These are phyloP conservation scores for Mycena filopes DNA, from an alignment of 768 basidiomycete species.

Conservation along the genomic window DNA sequence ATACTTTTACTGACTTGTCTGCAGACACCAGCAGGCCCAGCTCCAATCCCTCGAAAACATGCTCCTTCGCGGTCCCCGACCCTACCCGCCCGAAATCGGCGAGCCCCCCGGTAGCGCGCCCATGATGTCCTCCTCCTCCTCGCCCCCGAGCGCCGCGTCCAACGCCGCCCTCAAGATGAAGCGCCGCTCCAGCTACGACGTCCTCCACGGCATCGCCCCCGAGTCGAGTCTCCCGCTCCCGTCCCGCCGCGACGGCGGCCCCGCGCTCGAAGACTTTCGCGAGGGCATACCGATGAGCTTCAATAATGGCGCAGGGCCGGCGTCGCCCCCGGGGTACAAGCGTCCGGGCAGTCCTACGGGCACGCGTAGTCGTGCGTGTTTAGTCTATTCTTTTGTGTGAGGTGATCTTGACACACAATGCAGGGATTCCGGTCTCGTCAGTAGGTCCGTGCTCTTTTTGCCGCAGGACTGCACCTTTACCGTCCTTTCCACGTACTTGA, in stretches of 20 bases:
- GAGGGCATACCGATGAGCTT: slow-evolving; percentile 80
- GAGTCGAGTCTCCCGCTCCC: slow-evolving; percentile 82
- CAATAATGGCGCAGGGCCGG: slow-evolving; percentile 42
- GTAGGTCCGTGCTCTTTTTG: slow-evolving; percentile 66
- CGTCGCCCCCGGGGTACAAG: slow-evolving; percentile 53
- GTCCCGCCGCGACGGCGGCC: slow-evolving; percentile 63
- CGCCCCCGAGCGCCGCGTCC: slow-evolving; percentile 45
- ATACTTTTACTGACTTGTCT: too few species aligned
- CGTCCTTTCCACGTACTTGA: too few species aligned
- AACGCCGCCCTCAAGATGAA: slow-evolving; percentile 52
- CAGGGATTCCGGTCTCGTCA: slow-evolving; percentile 81
- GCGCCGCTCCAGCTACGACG: slow-evolving; percentile 78
- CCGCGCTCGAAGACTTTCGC: slow-evolving; percentile 66
- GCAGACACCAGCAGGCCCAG: slow-evolving; percentile 83
- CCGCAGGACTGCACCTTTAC: too few species aligned
- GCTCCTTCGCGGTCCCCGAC: slow-evolving; percentile 74
- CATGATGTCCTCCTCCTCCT: slow-evolving; percentile 35
- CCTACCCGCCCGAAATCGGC: slow-evolving; percentile 55
- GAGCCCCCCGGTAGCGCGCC: slow-evolving; percentile 50
- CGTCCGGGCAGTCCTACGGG: slow-evolving; percentile 79
- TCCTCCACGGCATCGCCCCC: slow-evolving; percentile 75
- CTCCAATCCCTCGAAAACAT: slow-evolving; percentile 75
- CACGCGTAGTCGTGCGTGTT: slow-evolving; percentile 79
- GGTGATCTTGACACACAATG: slow-evolving; percentile 32
- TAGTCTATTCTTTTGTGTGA: slow-evolving; percentile 23